phyloP scores from a whole-genome alignment of 116 monocot species.

The Dioscorea cayenensis region DNA sequence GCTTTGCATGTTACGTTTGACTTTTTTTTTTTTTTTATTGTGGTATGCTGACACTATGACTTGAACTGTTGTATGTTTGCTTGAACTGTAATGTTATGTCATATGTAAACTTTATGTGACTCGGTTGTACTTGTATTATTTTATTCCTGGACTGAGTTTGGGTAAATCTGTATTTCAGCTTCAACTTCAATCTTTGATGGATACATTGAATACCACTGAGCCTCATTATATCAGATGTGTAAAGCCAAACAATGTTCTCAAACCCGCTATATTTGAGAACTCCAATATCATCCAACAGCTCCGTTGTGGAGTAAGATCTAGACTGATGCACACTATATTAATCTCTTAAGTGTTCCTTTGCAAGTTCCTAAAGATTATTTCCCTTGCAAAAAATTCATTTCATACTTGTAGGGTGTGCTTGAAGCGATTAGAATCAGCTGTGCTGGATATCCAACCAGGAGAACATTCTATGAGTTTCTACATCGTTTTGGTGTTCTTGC shows the following conservation, averaged over 20 bases:
- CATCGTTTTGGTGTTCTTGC: constrained; percentile 71
- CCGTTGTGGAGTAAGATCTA: constrained; percentile 62
- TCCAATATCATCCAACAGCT: constrained; percentile 59
- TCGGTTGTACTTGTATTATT: not conserved
- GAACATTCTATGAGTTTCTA: constrained; percentile 66
- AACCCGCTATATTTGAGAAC: constrained; percentile 69
- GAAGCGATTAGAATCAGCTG: constrained; percentile 77
- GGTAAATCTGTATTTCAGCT: constrained; percentile 20
- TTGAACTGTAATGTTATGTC: no score
- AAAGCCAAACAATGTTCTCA: constrained; percentile 73
- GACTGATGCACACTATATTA: not conserved
- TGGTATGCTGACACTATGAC: not conserved
- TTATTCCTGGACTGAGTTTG: not conserved
- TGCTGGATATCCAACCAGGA: constrained; percentile 71
- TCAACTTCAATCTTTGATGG: constrained; percentile 76
- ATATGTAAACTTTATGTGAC: not conserved
- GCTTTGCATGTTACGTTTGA: not conserved
- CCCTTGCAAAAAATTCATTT: not conserved
- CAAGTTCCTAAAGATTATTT: not conserved
- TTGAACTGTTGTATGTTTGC: not conserved
- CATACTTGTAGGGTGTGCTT: constrained; percentile 49
- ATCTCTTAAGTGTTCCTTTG: not conserved
- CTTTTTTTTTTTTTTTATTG: not conserved
- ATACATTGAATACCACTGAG: constrained; percentile 54
- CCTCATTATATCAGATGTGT: constrained; percentile 78